Conservation (phyloP, 2,329 filamentous ascomycete species). For the Rhynchosporium secalis region DNA sequence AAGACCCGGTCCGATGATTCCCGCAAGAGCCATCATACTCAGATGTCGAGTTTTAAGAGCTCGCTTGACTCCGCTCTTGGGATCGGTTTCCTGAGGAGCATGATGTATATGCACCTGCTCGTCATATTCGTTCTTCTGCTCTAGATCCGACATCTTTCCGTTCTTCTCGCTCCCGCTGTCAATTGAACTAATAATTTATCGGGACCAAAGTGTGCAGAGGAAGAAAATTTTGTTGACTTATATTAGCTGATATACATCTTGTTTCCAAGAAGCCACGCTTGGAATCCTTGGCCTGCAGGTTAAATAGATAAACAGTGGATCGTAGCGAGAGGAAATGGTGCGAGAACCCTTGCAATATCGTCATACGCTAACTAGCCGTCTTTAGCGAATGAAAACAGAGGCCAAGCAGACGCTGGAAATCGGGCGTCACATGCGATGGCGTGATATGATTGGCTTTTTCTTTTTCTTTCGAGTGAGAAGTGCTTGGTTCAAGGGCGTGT, state of each 20-base stretch:
- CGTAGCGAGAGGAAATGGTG: constrained; percentile 8
- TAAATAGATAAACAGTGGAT: background rate
- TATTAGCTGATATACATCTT: constrained; percentile 4
- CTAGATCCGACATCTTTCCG: constrained; percentile 1
- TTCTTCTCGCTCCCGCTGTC: too few species aligned
- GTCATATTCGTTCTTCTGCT: constrained; percentile 1
- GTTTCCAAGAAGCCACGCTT: background rate
- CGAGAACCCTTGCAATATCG: constrained; percentile 1
- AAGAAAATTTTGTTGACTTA: background rate
- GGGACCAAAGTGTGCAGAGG: background rate
- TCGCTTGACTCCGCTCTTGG: constrained; percentile 65
- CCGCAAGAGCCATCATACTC: constrained; percentile 50
- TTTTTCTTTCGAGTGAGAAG: too few species aligned
- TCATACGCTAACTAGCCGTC: background rate
- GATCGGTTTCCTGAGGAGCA: constrained; percentile 43
- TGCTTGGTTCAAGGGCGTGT: background rate
- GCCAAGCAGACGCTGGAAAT: constrained; percentile 10
- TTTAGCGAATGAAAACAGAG: constrained; percentile 14
- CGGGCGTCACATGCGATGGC: constrained; percentile 8
- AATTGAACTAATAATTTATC: background rate
- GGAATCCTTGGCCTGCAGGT: background rate
- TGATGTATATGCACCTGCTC: constrained; percentile 1
- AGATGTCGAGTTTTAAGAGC: constrained; percentile 68
- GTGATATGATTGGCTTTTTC: background rate
- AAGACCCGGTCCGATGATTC: constrained; percentile 67